Evolutionary conservation across 139 green algal species (phyloP).

Genomic region (Chlorella sp.): DNA sequence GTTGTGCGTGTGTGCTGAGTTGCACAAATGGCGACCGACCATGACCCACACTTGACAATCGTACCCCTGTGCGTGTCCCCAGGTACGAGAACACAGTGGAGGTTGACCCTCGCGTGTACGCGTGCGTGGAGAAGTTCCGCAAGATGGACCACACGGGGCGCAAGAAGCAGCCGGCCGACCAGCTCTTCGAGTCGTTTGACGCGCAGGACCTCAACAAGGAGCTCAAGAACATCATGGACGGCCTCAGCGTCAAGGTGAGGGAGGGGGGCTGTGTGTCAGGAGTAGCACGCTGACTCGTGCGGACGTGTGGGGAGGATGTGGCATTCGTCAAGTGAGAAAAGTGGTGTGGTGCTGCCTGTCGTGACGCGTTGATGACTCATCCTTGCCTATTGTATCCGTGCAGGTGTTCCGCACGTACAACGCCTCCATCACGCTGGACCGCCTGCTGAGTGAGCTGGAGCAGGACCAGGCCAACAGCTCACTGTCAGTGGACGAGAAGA

Average conservation of each 20-base stretch:
- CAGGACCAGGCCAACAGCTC: constrained; percentile 8
- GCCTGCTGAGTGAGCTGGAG: constrained; percentile 63
- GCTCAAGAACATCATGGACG: constrained; percentile 95
- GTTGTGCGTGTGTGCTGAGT: too few relatives aligned
- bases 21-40: too few relatives aligned
- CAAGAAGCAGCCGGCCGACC: constrained; percentile 26
- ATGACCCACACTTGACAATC: too few relatives aligned
- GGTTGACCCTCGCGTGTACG: constrained; percentile 73
- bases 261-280: too few relatives aligned
- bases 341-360: too few relatives aligned
- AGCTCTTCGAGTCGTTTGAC: constrained; percentile 66
- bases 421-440: constrained; percentile 88
- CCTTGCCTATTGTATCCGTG: too few relatives aligned
- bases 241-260: constrained; percentile 86
- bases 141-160: constrained; percentile 42
- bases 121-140: constrained; percentile 71
- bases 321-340: too few relatives aligned
- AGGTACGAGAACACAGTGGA: constrained; percentile 86
- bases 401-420: constrained; percentile 99
- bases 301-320: too few relatives aligned
- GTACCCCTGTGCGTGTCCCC: too few relatives aligned
- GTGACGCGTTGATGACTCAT: too few relatives aligned
- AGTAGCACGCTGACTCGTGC: too few relatives aligned
- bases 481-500: constrained; percentile 56
- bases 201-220: constrained; percentile 86